These are phyloP conservation scores for Pseudogymnoascus destructans DNA, from an alignment of 2,329 filamentous ascomycete species.

Conservation along the genomic window DNA sequence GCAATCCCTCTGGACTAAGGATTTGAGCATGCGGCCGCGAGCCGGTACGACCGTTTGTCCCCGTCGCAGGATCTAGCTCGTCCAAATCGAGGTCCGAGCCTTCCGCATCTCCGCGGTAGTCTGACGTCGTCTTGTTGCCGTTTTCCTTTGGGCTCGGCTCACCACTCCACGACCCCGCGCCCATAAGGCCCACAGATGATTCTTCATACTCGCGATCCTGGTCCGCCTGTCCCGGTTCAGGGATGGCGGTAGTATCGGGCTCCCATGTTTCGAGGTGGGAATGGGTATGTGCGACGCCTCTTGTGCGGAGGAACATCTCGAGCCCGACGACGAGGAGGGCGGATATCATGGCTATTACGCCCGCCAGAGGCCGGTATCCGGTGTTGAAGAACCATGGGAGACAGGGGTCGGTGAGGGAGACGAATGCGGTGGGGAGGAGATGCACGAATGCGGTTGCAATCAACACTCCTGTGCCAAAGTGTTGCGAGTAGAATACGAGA, in stretches of 20 bases:
- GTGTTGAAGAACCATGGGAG: conserved; percentile 68
- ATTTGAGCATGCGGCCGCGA: conserved; percentile 14
- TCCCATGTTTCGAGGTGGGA: conserved; percentile 32
- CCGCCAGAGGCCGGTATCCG: conserved; percentile 67
- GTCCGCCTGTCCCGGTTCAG: conserved; percentile 28
- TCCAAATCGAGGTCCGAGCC: conserved; percentile 48
- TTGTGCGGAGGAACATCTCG: conserved; percentile 77
- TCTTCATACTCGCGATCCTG: conserved; percentile 23
- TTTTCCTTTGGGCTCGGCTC: conserved; percentile 35
- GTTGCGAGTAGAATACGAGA: conserved; percentile 44
- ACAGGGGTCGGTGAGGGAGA: conserved; percentile 47
- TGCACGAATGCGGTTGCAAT: conserved; percentile 75
- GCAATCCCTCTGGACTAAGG: conserved; percentile 36
- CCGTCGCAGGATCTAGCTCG: conserved; percentile 39
- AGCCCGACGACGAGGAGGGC: conserved; percentile 73
- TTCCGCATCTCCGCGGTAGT: conserved; percentile 26
- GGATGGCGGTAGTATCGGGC: background rate
- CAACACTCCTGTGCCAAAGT: conserved; percentile 74
- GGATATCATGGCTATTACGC: conserved; percentile 68
- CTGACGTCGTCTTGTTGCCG: conserved; percentile 22
- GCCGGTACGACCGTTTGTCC: conserved; percentile 22
- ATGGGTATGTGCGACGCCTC: conserved; percentile 49
- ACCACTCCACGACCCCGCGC: conserved; percentile 44
- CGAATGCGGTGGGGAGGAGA: conserved; percentile 49
- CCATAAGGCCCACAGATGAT: conserved; percentile 41